Conservation (phyloP, 371 early-diverging fungal genomes). For the Sporodiniella umbellata region DNA sequence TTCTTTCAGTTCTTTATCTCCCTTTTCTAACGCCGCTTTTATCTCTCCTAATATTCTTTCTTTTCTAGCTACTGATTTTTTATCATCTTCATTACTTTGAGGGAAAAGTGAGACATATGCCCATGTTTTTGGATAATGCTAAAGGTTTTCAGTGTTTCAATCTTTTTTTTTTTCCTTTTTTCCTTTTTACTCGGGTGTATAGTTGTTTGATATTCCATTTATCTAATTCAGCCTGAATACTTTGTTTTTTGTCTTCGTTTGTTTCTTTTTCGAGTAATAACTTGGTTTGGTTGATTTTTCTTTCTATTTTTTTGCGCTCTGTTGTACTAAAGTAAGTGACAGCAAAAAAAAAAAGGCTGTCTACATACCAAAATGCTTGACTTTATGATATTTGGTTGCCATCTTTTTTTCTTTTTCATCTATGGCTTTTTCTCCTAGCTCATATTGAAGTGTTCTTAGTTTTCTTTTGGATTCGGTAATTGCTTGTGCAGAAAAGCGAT, state of each 20-base stretch:
- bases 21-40: conserved; percentile 12
- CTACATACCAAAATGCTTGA: conserved; percentile 46
- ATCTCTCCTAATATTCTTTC: conserved; percentile 24
- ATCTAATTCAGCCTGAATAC: conserved; percentile 13
- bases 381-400: conserved; percentile 28
- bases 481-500: conserved; percentile 15
- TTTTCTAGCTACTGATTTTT: conserved; percentile 9
- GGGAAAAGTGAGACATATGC: conserved; percentile 37
- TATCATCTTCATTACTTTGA: conserved; percentile 19
- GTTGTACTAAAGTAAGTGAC: too few relatives aligned
- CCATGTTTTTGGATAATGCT: conserved; percentile 33
- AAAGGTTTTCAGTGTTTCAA: not conserved
- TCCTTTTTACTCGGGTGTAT: conserved; percentile 22
- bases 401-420: conserved; percentile 29
- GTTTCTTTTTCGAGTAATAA: conserved; percentile 14
- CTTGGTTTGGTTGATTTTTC: conserved; percentile 23
- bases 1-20: conserved; percentile 21
- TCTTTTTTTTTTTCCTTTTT: not conserved
- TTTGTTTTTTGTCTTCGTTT: conserved; percentile 15
- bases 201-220: conserved; percentile 17
- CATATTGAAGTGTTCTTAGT: conserved; percentile 29
- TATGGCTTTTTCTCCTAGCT: conserved; percentile 32
- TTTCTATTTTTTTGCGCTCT: conserved; percentile 40
- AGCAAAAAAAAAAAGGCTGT: too few relatives aligned
- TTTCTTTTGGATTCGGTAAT: conserved; percentile 26